Conservation (phyloP, 306 rosid genomes). For the Begonia masoniana region DNA sequence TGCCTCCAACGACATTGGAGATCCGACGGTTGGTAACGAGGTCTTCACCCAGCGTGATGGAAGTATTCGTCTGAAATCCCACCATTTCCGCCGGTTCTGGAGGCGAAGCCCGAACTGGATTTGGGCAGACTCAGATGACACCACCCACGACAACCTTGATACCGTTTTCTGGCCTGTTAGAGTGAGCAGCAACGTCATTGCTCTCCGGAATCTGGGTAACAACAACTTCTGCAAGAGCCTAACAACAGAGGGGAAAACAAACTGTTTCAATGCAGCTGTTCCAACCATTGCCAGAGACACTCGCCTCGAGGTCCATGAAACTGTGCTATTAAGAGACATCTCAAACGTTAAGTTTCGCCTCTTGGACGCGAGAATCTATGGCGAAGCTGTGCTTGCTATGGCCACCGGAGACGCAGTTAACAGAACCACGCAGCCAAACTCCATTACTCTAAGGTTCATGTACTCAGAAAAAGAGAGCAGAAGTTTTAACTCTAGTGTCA, state of each 20-base stretch:
- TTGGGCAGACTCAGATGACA: not conserved
- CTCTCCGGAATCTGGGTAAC: conserved; percentile 7
- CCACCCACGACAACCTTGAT: not conserved
- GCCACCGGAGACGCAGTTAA: not conserved
- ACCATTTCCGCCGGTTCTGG: not conserved
- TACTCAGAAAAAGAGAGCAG: not conserved
- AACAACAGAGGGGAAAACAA: not conserved
- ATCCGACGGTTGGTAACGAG: not conserved
- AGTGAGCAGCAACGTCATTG: not conserved
- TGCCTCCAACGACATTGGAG: not conserved
- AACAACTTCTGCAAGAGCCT: not conserved
- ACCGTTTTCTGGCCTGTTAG: conserved; percentile 3
- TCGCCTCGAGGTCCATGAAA: conserved; percentile 1
- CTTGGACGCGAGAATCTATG: not conserved
- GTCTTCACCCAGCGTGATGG: not conserved
- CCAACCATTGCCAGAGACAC: not conserved
- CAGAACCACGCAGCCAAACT: not conserved
- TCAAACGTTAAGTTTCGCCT: not conserved
- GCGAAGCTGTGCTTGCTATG: not conserved
- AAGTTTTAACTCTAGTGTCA: not conserved
- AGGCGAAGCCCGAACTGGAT: conserved; percentile 1
- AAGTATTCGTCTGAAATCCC: not conserved
- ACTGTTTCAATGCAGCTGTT: conserved; percentile 2
- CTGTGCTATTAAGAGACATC: not conserved
- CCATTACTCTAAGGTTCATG: not conserved